These are phyloP conservation scores for Cordyceps fumosorosea DNA, from an alignment of 2,329 filamentous ascomycete species.

Conservation along the genomic window DNA sequence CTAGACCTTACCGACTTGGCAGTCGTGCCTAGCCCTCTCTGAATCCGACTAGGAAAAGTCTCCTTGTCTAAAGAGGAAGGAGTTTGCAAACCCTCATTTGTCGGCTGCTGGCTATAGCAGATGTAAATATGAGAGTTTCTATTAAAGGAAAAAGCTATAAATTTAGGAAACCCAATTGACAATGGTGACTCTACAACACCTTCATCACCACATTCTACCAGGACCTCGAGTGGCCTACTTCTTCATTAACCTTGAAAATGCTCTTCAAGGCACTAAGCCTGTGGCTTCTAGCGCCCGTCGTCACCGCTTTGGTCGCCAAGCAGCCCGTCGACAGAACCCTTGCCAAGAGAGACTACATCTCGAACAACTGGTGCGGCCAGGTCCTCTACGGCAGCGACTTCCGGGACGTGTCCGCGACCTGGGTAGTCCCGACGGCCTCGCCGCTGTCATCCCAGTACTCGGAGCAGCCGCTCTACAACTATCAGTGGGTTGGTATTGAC, in stretches of 20 bases:
- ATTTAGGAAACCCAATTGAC: too few relatives aligned
- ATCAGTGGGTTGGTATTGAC: background rate
- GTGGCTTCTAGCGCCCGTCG: background rate
- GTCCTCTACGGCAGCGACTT: background rate
- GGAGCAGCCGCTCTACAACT: background rate
- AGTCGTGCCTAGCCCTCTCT: too few relatives aligned
- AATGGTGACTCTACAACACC: too few relatives aligned
- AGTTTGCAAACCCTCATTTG: too few relatives aligned
- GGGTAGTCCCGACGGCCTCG: background rate
- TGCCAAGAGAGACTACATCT: background rate
- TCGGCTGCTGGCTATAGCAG: too few relatives aligned
- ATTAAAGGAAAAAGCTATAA: too few relatives aligned
- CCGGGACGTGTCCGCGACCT: background rate
- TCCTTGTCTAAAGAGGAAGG: too few relatives aligned
- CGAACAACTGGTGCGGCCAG: background rate
- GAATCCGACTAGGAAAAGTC: too few relatives aligned
- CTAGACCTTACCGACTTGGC: too few relatives aligned
- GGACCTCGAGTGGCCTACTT: background rate
- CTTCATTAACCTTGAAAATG: background rate
- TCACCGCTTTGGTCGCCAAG: background rate
- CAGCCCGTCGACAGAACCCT: too few relatives aligned
- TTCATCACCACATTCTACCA: too few relatives aligned
- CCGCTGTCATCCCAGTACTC: background rate
- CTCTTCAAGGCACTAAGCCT: background rate
- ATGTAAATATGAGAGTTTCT: too few relatives aligned